Evolutionary conservation across 177 flowering plant genomes (phyloP), one percentile per base, ranked within the genome.

Genomic region (Vitis hybrid): DNA sequence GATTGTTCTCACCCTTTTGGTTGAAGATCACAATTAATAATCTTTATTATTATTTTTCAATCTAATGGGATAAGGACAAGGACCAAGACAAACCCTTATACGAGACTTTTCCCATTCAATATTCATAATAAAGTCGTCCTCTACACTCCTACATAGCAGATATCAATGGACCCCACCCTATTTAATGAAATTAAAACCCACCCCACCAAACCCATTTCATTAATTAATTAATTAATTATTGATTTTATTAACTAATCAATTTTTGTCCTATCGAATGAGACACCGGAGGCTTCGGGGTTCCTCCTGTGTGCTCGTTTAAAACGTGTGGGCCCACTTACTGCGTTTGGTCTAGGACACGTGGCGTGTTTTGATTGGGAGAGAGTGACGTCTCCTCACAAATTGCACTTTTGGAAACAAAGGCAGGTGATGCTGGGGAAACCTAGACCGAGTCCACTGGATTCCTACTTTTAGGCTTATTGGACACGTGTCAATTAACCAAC

Each of bases 341-440:
- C 45, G 45, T 39, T 39, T 39, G 45, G 45, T 39, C 29, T 39
- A 39, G 4, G 0, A 6, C 8, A 39, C 53, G 16, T 72, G 75
- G 71, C 62, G 4, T 2, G 12, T 2, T 8, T 3, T 45, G 26
- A 70, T 70, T 70, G 66, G 72, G 8, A 10, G 66, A 60, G 7
- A 22, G 55, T 51, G 65, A 61, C 65, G 31, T 8, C 6, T 39
- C 6, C 31, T 51, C 58, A 50, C 50, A 31, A 15, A 51, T 71
- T 51, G 22, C 69, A 58, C 69, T 64, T 56, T 13, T 59, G 60
- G 10, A 14, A 7, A 31, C 13, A 29, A 53, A 29, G 13, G 65
- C 60, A 6, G 65, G 60, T 69, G 75, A 51, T 72, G 52, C 60
- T 15, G 53, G 67, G 61, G 59, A 22, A 64, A 74, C 39, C 60